Base-by-base conservation (phyloP, 2,329 filamentous ascomycete genomes). In the Aspergillus thermomutatus region DNA sequence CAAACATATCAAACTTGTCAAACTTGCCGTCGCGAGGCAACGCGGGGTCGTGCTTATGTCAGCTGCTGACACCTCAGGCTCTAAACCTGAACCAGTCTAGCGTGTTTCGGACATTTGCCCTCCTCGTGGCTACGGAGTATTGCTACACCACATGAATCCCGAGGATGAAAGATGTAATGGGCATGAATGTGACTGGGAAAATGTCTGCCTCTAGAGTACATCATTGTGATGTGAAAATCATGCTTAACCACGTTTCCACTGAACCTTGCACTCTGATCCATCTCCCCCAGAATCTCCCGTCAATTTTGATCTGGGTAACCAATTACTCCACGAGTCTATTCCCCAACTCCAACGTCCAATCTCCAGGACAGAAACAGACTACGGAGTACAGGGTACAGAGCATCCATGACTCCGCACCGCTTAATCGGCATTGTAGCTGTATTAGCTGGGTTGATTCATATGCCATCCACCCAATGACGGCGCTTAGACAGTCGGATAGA, bases 381-480 rank as follows among this genome's bases (percentile, higher is more conserved):
- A 11, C 21, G 9, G 5, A 11, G 10, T 41, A 41, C 40, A 19
- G 9, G n/a, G 3, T 43, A 4, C 9, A 45, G 3, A 45, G 4
- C 11, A 11, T 46, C 11, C 23, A 6, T 4, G 10, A 26, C 43
- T 46, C 43, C 43, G 43, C 21, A 46, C 43, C 43, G 23, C 21
- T 46, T 46, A 46, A 46, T 11, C 43, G 43, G 43, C 43, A 46
- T 21, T 5, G 21, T 23, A 46, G 9, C 10, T 11, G 11, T 14
- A 41, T 41, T 14, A 41, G 17, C 17, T 17, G 11, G 43, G 23
- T 26, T 21, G 41, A 8, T 21, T n/a, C 21, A 23, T 21, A 7
- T 23, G n/a, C 21, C 11, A 25, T 37, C 19, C 45, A 51, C 6
- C 60, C 60, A 60, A 61, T 61, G 27, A 56, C 49, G 50, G 26